These are phyloP conservation scores for Tulasnella sp. DNA, from an alignment of 768 basidiomycete species.

Conservation along the genomic window DNA sequence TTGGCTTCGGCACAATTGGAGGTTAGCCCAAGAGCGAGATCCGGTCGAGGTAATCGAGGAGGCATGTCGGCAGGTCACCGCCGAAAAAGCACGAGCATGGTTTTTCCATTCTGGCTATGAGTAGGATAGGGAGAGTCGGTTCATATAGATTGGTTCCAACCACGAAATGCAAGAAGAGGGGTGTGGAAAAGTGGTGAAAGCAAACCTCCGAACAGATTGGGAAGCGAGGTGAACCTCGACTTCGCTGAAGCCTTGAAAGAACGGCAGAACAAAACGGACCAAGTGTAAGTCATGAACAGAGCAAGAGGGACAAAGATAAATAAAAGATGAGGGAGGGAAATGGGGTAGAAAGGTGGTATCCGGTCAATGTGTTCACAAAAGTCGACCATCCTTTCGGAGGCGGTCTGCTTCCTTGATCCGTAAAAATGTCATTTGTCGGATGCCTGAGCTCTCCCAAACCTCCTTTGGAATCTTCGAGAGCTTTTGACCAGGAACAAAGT, in stretches of 20 bases:
- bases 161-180: no score
- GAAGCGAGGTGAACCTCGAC: no score
- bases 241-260: no score
- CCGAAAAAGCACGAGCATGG: constrained; percentile 23
- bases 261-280: no score
- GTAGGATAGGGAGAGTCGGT: background rate
- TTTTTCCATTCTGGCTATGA: constrained; percentile 22
- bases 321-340: no score
- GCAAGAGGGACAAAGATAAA: no score
- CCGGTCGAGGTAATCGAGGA: constrained; percentile 20
- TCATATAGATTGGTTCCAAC: background rate
- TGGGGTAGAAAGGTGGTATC: background rate
- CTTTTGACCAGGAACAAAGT: background rate
- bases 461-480: background rate
- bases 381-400: background rate
- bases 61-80: constrained; percentile 21
- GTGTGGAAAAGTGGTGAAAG: no score
- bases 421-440: background rate
- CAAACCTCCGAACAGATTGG: no score
- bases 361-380: background rate
- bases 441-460: background rate
- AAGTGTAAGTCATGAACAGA: no score
- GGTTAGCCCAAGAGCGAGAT: background rate
- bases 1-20: constrained; percentile 20
- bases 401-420: background rate